A percentile compares a stretch with the other conserved stretches of the same genome.
Conservation (phyloP, 2,329 filamentous ascomycete species). For the Pseudocercospora cruenta region DNA sequence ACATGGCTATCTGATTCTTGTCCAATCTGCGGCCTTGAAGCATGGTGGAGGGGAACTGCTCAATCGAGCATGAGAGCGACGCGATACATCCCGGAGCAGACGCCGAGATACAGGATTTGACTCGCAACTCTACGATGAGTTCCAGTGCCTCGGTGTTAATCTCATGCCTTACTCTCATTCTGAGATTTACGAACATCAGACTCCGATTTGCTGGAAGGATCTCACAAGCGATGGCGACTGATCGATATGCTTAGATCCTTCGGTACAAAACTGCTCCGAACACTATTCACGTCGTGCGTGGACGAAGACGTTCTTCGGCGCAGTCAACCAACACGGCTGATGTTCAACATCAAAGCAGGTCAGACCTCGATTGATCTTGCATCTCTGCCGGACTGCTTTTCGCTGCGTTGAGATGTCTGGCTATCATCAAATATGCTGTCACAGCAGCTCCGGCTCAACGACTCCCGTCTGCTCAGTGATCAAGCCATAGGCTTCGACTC, state of each 20-base stretch:
- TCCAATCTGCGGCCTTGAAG: not conserved
- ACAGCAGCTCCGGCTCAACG: conserved; percentile 41
- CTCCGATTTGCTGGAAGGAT: no score
- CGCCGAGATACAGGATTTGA: not conserved
- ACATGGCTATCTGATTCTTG: not conserved
- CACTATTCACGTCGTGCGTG: no score
- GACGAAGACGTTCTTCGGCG: no score
- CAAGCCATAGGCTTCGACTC: conserved; percentile 49
- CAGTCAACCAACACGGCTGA: no score
- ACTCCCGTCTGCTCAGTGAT: conserved; percentile 49
- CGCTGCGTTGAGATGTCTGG: not conserved
- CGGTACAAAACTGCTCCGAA: no score
- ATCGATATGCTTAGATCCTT: no score
- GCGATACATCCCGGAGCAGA: not conserved
- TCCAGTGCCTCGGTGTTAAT: not conserved
- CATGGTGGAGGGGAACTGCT: not conserved
- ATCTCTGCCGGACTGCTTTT: no score
- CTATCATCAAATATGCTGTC: not conserved
- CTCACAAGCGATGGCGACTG: no score
- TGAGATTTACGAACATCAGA: no score
- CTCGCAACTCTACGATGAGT: not conserved
- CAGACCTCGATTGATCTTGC: no score
- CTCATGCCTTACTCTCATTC: not conserved
- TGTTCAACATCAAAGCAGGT: no score
- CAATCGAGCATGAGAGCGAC: not conserved